phyloP scores from a whole-genome alignment of 2,329 filamentous ascomycete species.

The Pyrenochaeta sp. region DNA sequence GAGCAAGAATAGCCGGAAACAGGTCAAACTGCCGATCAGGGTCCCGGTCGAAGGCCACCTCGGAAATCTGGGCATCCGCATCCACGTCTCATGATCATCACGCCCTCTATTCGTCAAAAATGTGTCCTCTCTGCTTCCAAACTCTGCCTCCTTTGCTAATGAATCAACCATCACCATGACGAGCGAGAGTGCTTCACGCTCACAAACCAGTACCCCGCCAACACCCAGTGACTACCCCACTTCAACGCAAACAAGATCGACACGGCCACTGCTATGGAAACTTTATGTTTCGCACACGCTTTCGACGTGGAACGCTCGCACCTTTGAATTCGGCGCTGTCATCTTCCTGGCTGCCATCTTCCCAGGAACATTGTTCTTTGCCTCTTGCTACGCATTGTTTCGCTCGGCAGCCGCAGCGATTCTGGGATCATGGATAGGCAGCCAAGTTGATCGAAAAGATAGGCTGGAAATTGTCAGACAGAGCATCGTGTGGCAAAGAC shows the following conservation, averaged over 20 bases:
- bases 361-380: constrained; percentile 67
- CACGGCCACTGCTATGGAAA: constrained; percentile 33
- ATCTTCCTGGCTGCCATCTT: constrained; percentile 58
- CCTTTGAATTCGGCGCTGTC: constrained; percentile 61
- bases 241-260: constrained; percentile 2
- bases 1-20: neutral
- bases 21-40: constrained; percentile 1
- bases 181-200: constrained; percentile 2
- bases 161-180: constrained; percentile 2
- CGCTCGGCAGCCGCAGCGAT: constrained; percentile 66
- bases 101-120: constrained; percentile 4
- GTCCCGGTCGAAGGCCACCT: constrained; percentile 1
- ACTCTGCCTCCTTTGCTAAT: neutral
- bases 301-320: constrained; percentile 59
- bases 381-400: constrained; percentile 73
- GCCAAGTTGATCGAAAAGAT: constrained; percentile 63
- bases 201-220: constrained; percentile 6
- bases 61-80: constrained; percentile 12
- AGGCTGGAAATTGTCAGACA: constrained; percentile 51
- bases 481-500: constrained; percentile 51
- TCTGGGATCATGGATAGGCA: constrained; percentile 67
- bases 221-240: constrained; percentile 11
- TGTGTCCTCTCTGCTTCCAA: constrained; percentile 3
- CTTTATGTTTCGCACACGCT: constrained; percentile 59
- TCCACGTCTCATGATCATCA: constrained; percentile 23